Evolutionary conservation across 1,139 yeast species (phyloP), one percentile per base, ranked within the genome.

Genomic region (Hansenula sp.): DNA sequence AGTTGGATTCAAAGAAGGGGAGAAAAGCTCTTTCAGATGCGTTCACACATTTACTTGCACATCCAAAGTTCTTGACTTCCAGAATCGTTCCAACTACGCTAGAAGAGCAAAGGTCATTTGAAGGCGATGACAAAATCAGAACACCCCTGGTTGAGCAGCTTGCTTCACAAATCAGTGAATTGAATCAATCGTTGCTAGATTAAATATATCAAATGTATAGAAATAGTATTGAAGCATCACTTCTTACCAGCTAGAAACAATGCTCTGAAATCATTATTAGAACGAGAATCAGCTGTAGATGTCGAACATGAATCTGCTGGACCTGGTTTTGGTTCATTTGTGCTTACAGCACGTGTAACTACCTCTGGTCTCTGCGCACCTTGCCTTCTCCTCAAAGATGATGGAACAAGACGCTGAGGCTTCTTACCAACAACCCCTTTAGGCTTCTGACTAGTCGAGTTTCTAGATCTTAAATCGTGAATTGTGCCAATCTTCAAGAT

Each of bases 1-100:
- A 89, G 0, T 63, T 84, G 40, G 89, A 84, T 44, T 71, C 76
- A 1, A 73, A 69, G 36, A 68, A 72, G 19, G 84, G 79, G 47
- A 68, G 85, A 49, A 76, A 72, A 18, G 79, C 77, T 27, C 73
- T 89, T 51, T 67, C 71, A 17, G 78, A 74, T 41, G 76, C 83
- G 18, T 65, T 89, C 50, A 81, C 77, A 44, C 84, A 88, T 55
- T 71, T 90, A 43, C 70, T 89, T 49, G 83, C 91, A 36, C 97
- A 91, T 63, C 96, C 96, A 15, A 88, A 88, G 61, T 90, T 81
- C 52, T 68, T 91, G 49, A 76, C 86, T 6, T 77, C 94, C 6
- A 70, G 94, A 48, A 72, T 87, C 3, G 71, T 75, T 3, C 79
- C 91, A 2, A 75, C 85, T 13, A 75, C 81, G 4, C 45, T 70